Percentiles rank a stretch among this genome's conserved stretches.
phyloP scores from a whole-genome alignment of 108 stramenopile species.

The Pseudonitzschia multistriata region DNA sequence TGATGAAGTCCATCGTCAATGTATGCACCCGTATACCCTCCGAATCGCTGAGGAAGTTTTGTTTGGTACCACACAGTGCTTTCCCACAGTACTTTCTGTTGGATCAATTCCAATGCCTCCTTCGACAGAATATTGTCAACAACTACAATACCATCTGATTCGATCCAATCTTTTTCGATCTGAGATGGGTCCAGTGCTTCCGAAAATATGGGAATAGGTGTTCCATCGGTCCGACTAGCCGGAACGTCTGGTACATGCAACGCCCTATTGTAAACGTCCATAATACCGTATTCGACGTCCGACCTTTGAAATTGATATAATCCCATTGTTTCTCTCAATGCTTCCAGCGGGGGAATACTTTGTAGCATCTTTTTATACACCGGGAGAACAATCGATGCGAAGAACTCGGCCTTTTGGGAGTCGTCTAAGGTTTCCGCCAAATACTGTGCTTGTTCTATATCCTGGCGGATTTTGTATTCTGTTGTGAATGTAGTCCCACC shows the following conservation, averaged over 20 bases:
- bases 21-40: slow-evolving; percentile 68
- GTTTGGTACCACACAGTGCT: slow-evolving; percentile 61
- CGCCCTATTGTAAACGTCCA: slow-evolving; percentile 55
- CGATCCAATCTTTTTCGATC: slow-evolving; percentile 34
- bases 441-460: slow-evolving; percentile 58
- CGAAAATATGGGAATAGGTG: slow-evolving; percentile 19
- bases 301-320: slow-evolving; percentile 54
- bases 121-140: slow-evolving; percentile 43
- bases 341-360: slow-evolving; percentile 48
- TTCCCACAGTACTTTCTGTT: slow-evolving; percentile 37
- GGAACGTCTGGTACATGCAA: slow-evolving; percentile 39
- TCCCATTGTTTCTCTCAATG: slow-evolving; percentile 43
- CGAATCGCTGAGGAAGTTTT: slow-evolving; percentile 60
- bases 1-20: slow-evolving; percentile 76
- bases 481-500: slow-evolving; percentile 63
- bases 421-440: slow-evolving; percentile 35
- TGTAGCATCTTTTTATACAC: slow-evolving; percentile 43
- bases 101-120: slow-evolving; percentile 35
- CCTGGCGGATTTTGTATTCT: slow-evolving; percentile 53
- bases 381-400: slow-evolving; percentile 38
- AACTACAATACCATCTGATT: slow-evolving; percentile 35
- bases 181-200: not conserved
- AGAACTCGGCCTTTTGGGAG: slow-evolving; percentile 34
- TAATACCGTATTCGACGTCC: slow-evolving; percentile 42
- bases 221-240: slow-evolving; percentile 16